These are phyloP conservation scores for Candida gorgasii DNA, from an alignment of 805 yeast species.

Conservation along the genomic window DNA sequence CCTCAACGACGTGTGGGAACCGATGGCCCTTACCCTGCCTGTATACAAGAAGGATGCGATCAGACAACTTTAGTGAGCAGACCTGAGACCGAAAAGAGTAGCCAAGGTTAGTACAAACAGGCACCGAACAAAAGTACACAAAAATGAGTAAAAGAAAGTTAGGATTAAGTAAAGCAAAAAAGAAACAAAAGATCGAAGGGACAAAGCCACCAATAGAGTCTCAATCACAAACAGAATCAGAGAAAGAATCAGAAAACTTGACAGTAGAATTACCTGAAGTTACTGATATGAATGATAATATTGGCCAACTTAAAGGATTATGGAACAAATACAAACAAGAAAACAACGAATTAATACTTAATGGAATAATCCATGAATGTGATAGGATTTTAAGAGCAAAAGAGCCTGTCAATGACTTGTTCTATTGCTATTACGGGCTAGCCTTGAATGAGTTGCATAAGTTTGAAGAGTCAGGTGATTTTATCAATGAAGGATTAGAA, in stretches of 20 bases:
- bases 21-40: not conserved
- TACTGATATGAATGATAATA: constrained; percentile 73
- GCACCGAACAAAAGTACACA: not conserved
- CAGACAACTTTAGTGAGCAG: too few species aligned
- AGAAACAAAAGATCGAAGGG: constrained; percentile 22
- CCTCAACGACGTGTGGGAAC: not conserved
- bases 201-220: not conserved
- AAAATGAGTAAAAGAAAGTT: constrained; percentile 34
- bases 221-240: constrained; percentile 18
- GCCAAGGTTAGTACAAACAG: not conserved
- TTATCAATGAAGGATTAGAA: constrained; percentile 72
- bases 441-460: constrained; percentile 66
- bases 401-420: constrained; percentile 15
- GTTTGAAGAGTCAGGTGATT: constrained; percentile 47
- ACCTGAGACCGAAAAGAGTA: not conserved
- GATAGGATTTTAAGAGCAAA: constrained; percentile 67
- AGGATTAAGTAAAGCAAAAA: constrained; percentile 46
- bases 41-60: not conserved
- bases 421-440: constrained; percentile 57
- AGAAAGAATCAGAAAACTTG: constrained; percentile 19
- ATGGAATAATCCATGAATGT: constrained; percentile 92
- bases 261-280: constrained; percentile 68
- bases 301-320: constrained; percentile 72
- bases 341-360: constrained; percentile 60
- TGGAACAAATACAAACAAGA: constrained; percentile 59